Conservation (phyloP, 1,139 yeast species). For the Taiozyma sp. region DNA sequence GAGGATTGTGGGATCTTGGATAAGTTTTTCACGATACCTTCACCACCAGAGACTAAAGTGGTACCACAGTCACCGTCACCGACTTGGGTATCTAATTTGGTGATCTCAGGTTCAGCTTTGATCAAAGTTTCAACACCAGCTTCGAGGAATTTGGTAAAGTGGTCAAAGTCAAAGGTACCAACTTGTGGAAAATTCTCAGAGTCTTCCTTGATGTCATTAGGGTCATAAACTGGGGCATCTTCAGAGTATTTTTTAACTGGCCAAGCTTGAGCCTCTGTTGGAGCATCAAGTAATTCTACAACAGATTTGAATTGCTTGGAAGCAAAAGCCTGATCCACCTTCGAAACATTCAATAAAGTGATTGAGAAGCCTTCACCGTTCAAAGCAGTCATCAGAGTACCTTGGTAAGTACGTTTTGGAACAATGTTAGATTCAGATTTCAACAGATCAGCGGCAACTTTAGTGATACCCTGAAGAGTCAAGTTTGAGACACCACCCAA, state of each 20-base stretch:
- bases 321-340: constrained; percentile 34
- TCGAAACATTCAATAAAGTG: constrained; percentile 65
- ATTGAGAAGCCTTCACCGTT: constrained; percentile 91
- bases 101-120: constrained; percentile 71
- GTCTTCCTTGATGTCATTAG: constrained; percentile 31
- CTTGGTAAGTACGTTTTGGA: constrained; percentile 65
- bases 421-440: constrained; percentile 44
- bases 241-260: constrained; percentile 29
- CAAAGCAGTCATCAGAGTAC: constrained; percentile 80
- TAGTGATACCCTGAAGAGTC: constrained; percentile 65
- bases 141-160: constrained; percentile 31
- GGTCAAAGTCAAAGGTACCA: constrained; percentile 32
- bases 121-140: constrained; percentile 48
- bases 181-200: constrained; percentile 36
- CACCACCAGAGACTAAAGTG: constrained; percentile 79
- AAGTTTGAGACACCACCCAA: constrained; percentile 83
- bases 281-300: constrained; percentile 54
- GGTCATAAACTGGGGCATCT: constrained; percentile 29
- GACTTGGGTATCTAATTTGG: constrained; percentile 80
- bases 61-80: constrained; percentile 99
- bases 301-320: constrained; percentile 37
- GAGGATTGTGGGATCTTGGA: constrained; percentile 41
- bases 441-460: constrained; percentile 40
- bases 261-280: constrained; percentile 86
- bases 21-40: constrained; percentile 57